phyloP scores from a whole-genome alignment of 495 filamentous ascomycete genomes.

The Cercophora samala region DNA sequence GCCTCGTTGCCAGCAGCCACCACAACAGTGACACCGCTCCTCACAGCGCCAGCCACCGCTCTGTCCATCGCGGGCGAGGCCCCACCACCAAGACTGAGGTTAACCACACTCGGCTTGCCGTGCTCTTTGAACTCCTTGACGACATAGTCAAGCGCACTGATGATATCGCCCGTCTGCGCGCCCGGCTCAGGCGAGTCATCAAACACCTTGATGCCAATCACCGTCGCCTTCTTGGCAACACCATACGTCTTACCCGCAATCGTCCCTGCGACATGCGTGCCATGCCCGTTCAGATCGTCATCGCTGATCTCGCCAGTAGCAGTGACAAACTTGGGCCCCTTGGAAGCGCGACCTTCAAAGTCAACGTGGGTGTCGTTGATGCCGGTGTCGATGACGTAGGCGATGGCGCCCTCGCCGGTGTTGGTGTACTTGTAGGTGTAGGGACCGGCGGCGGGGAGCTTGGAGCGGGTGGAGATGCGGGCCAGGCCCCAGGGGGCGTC shows the following conservation, averaged over 20 bases:
- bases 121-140: constrained; percentile 15
- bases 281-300: constrained; percentile 38
- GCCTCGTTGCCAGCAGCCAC: constrained; percentile 48
- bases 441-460: constrained; percentile 37
- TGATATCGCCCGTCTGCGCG: constrained; percentile 15
- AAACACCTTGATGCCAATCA: constrained; percentile 46
- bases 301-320: constrained; percentile 36
- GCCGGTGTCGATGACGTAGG: constrained; percentile 53
- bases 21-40: constrained; percentile 44
- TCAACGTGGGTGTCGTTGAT: constrained; percentile 45
- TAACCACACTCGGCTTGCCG: constrained; percentile 41
- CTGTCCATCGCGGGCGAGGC: constrained; percentile 45
- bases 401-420: constrained; percentile 51
- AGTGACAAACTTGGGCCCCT: constrained; percentile 30
- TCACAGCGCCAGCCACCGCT: constrained; percentile 44
- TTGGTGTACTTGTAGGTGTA: constrained; percentile 54
- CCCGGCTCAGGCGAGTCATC: constrained; percentile 26
- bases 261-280: constrained; percentile 45
- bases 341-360: constrained; percentile 33
- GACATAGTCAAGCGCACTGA: constrained; percentile 17
- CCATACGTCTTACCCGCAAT: constrained; percentile 47
- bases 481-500: constrained; percentile 57
- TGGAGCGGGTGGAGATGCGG: constrained; percentile 46
- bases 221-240: constrained; percentile 40
- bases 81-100: constrained; percentile 49